Base-by-base conservation (phyloP, 768 basidiomycete genomes). In the Pleurotus citrinopileatus region DNA sequence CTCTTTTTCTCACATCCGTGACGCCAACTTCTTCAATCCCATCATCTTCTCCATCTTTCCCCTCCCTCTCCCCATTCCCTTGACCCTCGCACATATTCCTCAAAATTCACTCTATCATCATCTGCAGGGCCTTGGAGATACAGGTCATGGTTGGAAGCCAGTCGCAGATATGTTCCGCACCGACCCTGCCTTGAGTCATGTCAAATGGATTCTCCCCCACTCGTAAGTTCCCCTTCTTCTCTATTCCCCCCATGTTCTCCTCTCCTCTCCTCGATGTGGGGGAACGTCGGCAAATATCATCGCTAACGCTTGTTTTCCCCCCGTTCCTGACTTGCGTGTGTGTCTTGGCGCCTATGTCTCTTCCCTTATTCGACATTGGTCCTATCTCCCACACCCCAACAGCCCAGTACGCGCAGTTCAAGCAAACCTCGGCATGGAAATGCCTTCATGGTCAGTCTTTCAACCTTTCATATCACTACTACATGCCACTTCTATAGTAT, bases 181-280 rank as follows among this genome's bases (percentile, higher is more conserved):
- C 1, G 78, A 84, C 57, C 65, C 76, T 29, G 74, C 65, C 8
- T 72, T 94, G 27, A 73, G 78, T 10, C 87, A 94, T 64, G 74
- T 95, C 56, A 94, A 95, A 75, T 98, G 92, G 91, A 72, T 97
- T 42, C 74, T 97, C 22, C 93, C 93, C 17, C 84, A 91, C 67
- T 86, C 89, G 78, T 89, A 73, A 73, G 83, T 73, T 42, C 55
- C 47, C 48, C 3, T 46, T 51, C 22, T 52, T 27, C 2, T 43
- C 55, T 23, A 48, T 36, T 47, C 32, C 15, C 26, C 23, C 20
- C 23, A 10, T 20, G 1, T 22, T 10, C 20, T 15, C 22, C n/a
- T 37, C 17, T 22, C 22, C 19, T 34, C 46, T 48, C 48, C 15
- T 51, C 48, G 34, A 36, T 23, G 43, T 9, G 8, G 43, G 43